These are phyloP conservation scores for Colletotrichum euphorbiae DNA, from an alignment of 2,329 filamentous ascomycete species.

Conservation along the genomic window DNA sequence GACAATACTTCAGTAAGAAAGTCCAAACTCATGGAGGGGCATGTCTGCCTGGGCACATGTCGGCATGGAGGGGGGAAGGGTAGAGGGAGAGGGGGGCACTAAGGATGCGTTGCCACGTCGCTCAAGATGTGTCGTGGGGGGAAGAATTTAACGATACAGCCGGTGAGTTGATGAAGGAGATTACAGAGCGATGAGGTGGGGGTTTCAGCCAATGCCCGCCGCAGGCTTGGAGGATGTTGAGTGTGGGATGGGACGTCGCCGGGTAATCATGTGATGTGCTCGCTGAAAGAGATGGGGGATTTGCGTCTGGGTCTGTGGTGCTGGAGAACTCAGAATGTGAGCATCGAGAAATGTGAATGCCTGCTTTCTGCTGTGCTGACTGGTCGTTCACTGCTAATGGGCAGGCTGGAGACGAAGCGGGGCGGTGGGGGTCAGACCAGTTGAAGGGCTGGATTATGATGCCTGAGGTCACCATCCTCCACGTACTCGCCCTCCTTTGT, in stretches of 20 bases:
- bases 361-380: conserved; percentile 1
- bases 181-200: not conserved
- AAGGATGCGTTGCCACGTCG: conserved; percentile 38
- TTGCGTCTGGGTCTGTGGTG: not conserved
- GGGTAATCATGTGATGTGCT: conserved; percentile 38
- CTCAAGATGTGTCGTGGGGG: conserved; percentile 24
- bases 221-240: conserved; percentile 5
- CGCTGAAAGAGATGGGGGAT: conserved; percentile 11
- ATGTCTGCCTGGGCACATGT: conserved; percentile 19
- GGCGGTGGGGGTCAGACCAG: conserved; percentile 9
- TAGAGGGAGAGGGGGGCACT: conserved; percentile 10
- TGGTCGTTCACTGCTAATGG: conserved; percentile 8
- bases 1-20: not conserved
- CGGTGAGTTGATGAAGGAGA: conserved; percentile 2
- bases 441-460: not conserved
- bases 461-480: conserved; percentile 2
- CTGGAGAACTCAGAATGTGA: conserved; percentile 3
- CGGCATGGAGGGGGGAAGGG: not conserved
- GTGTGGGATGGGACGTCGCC: conserved; percentile 33
- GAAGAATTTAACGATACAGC: not conserved
- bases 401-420: not conserved
- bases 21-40: not conserved
- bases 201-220: conserved; percentile 6
- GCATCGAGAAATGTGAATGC: conserved; percentile 12
- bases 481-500: conserved; percentile 4